phyloP scores from a whole-genome alignment of 2,329 filamentous ascomycete species.

The Phoma sp. region DNA sequence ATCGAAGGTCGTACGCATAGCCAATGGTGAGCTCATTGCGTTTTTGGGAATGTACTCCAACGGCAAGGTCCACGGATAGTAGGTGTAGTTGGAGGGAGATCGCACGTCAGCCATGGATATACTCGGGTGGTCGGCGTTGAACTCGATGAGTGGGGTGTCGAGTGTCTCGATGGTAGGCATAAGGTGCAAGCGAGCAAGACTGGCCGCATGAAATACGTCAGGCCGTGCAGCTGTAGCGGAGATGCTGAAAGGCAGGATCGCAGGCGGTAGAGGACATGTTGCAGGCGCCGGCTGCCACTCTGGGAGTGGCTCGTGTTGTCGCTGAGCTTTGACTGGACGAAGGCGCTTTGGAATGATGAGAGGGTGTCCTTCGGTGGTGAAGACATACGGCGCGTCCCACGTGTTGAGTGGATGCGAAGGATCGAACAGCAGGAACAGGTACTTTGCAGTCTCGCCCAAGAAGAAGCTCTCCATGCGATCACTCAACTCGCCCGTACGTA shows the following conservation, averaged over 20 bases:
- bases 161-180: conserved; percentile 66
- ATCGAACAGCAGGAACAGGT: conserved; percentile 91
- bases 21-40: conserved; percentile 77
- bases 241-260: conserved; percentile 69
- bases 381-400: conserved; percentile 86
- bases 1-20: conserved; percentile 73
- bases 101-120: conserved; percentile 61
- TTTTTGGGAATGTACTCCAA: conserved; percentile 74
- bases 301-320: conserved; percentile 1
- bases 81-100: conserved; percentile 77
- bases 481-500: conserved; percentile 75
- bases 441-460: conserved; percentile 93
- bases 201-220: conserved; percentile 89
- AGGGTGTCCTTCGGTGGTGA: conserved; percentile 95
- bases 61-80: conserved; percentile 94
- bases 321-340: conserved; percentile 25
- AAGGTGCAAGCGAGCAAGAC: conserved; percentile 79
- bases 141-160: conserved; percentile 63
- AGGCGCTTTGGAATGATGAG: conserved; percentile 73
- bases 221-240: conserved; percentile 79
- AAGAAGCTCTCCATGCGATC: conserved; percentile 99
- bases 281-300: conserved; percentile 47
- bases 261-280: conserved; percentile 70
- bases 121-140: conserved; percentile 60
- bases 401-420: conserved; percentile 84